A percentile compares a stretch with the other conserved stretches of the same genome.
Evolutionary conservation across 805 yeast genomes (phyloP).

Genomic region (Saccharomyces eubayanus): DNA sequence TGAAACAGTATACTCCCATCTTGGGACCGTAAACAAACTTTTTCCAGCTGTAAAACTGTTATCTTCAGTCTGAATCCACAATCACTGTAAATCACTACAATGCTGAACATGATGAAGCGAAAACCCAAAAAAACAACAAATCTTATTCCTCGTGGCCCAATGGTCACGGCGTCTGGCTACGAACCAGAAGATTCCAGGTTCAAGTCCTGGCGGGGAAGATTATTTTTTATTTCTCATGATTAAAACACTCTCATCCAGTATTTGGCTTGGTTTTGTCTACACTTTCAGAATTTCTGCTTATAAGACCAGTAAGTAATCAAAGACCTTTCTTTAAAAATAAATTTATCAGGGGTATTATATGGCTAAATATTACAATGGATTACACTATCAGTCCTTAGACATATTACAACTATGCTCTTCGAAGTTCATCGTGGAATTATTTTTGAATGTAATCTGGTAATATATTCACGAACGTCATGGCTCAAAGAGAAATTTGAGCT

Average conservation of each 20-base stretch:
- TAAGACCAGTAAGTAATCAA: too few species aligned
- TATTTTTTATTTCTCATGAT: constrained; percentile 1
- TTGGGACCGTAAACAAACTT: too few species aligned
- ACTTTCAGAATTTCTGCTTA: too few species aligned
- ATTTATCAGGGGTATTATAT: neutral
- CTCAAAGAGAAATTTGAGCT: neutral
- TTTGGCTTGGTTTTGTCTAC: too few species aligned
- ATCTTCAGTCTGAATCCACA: too few species aligned
- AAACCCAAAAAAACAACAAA: neutral
- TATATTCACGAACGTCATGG: neutral
- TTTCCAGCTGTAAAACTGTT: too few species aligned
- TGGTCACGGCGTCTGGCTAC: constrained; percentile 73
- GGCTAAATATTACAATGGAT: neutral
- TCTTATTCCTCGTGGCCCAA: constrained; percentile 65
- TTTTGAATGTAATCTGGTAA: neutral
- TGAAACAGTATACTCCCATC: too few species aligned
- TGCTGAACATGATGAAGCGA: too few species aligned
- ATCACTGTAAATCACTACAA: neutral
- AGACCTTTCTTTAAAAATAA: too few species aligned
- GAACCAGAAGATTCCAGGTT: constrained; percentile 48
- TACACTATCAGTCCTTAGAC: neutral
- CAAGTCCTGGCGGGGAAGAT: constrained; percentile 47
- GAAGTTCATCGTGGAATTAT: neutral
- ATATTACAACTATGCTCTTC: neutral
- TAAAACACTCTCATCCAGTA: too few species aligned